These are phyloP conservation scores for Batkoa obscura DNA, from an alignment of 371 early-diverging fungal species.

Conservation along the genomic window DNA sequence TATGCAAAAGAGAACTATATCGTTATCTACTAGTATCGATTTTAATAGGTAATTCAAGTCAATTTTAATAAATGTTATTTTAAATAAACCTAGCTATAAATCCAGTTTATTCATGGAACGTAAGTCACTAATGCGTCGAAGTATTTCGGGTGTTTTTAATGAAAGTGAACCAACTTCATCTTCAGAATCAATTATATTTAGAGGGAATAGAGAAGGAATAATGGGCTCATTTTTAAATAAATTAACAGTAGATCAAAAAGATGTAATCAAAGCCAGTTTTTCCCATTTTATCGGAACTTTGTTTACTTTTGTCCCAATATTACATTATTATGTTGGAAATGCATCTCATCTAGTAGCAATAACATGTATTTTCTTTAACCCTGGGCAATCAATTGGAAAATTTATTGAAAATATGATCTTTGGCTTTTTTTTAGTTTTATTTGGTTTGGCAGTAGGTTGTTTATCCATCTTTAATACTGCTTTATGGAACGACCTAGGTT, in stretches of 20 bases:
- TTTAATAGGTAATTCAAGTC: too few species aligned
- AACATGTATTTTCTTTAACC: slow-evolving; percentile 44
- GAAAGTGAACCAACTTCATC: too few species aligned
- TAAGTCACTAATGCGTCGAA: too few species aligned
- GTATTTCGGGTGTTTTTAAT: too few species aligned
- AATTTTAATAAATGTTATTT: too few species aligned
- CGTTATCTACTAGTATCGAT: background rate
- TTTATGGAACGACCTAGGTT: slow-evolving; percentile 24
- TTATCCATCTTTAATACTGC: slow-evolving; percentile 24
- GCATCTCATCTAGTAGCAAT: slow-evolving; percentile 41
- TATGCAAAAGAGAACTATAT: background rate
- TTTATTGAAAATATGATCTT: slow-evolving; percentile 42
- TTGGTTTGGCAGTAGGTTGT: slow-evolving; percentile 27
- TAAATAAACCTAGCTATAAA: too few species aligned
- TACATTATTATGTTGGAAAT: slow-evolving; percentile 18
- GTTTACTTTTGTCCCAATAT: slow-evolving; percentile 33
- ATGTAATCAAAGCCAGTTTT: slow-evolving; percentile 29
- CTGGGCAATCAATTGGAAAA: slow-evolving; percentile 38
- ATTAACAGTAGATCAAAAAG: too few species aligned
- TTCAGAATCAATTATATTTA: too few species aligned
- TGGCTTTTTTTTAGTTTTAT: slow-evolving; percentile 17
- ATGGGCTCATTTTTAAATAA: too few species aligned
- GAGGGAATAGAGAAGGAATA: too few species aligned
- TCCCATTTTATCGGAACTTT: slow-evolving; percentile 36
- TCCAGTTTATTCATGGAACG: too few species aligned